Conservation (phyloP, 257 asterid genomes). For the Solanum piurae region DNA sequence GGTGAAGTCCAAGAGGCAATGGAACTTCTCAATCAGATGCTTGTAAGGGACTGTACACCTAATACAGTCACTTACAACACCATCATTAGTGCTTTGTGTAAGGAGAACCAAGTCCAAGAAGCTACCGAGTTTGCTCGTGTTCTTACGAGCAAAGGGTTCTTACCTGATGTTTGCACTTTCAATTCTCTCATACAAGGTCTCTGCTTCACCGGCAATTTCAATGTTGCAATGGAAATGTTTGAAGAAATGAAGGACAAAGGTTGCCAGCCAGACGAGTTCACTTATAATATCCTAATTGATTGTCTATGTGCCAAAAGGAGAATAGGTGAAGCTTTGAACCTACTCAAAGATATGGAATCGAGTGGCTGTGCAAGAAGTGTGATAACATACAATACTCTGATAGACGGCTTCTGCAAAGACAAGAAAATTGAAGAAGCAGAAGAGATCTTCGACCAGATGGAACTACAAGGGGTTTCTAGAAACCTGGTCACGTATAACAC, state of each 20-base stretch:
- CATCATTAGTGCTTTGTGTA: conserved; percentile 65
- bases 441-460: conserved; percentile 89
- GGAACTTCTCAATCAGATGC: conserved; percentile 67
- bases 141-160: conserved; percentile 46
- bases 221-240: conserved; percentile 51
- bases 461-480: conserved; percentile 69
- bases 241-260: conserved; percentile 66
- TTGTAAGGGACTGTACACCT: conserved; percentile 57
- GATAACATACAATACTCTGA: conserved; percentile 62
- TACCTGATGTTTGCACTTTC: conserved; percentile 68
- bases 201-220: conserved; percentile 41
- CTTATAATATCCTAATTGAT: conserved; percentile 76
- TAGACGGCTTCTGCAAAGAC: conserved; percentile 76
- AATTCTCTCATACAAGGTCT: conserved; percentile 79
- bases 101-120: conserved; percentile 64
- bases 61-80: conserved; percentile 68
- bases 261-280: conserved; percentile 80
- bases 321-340: conserved; percentile 51
- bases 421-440: conserved; percentile 71
- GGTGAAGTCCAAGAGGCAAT: conserved; percentile 63
- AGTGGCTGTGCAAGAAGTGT: conserved; percentile 68
- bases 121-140: conserved; percentile 62
- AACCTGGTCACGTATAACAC: conserved; percentile 71
- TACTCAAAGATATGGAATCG: conserved; percentile 80
- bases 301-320: conserved; percentile 55